A percentile compares a stretch with the other conserved stretches of the same genome.
phyloP scores from a whole-genome alignment of 1,139 yeast species.

The Casaregolazyma lundiana region DNA sequence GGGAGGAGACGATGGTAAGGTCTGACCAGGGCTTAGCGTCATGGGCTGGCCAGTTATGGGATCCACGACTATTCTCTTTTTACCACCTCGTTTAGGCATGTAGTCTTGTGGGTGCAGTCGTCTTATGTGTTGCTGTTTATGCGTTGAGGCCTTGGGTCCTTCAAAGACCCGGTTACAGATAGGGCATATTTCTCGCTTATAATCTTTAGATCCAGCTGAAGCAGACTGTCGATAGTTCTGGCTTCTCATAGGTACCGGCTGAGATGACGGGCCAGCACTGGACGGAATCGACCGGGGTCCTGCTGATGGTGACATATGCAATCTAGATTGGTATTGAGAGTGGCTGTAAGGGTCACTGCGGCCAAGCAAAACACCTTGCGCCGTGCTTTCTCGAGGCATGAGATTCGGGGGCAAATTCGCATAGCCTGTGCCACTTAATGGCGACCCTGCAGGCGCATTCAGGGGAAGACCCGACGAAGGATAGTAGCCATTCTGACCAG shows the following conservation, averaged over 20 bases:
- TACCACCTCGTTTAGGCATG: slow-evolving; percentile 43
- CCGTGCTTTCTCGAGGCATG: slow-evolving; percentile 12
- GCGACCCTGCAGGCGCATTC: slow-evolving; percentile 15
- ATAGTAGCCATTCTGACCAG: slow-evolving; percentile 12
- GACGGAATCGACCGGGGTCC: slow-evolving; percentile 2
- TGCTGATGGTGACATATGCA: slow-evolving; percentile 10
- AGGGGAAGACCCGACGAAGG: slow-evolving; percentile 7
- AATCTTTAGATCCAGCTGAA: slow-evolving; percentile 17
- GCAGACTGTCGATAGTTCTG: slow-evolving; percentile 9
- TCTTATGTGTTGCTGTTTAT: slow-evolving; percentile 44
- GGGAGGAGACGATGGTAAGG: slow-evolving; percentile 9
- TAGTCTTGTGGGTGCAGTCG: slow-evolving; percentile 42
- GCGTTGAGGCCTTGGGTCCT: slow-evolving; percentile 45
- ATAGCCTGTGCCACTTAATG: slow-evolving; percentile 8
- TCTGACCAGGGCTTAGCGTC: slow-evolving; percentile 5
- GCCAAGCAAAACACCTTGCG: slow-evolving; percentile 12
- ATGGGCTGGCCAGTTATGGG: slow-evolving; percentile 10
- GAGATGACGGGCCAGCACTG: slow-evolving; percentile 4
- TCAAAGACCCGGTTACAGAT: slow-evolving; percentile 41
- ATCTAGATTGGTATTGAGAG: slow-evolving; percentile 4
- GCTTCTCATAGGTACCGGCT: slow-evolving; percentile 6
- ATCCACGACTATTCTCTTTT: slow-evolving; percentile 28
- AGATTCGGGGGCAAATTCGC: slow-evolving; percentile 12
- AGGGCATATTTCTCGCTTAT: slow-evolving; percentile 37
- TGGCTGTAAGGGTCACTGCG: slow-evolving; percentile 8